Base-by-base conservation (phyloP, 148 eudicot genomes). In the Hydrangea macrophylla region DNA sequence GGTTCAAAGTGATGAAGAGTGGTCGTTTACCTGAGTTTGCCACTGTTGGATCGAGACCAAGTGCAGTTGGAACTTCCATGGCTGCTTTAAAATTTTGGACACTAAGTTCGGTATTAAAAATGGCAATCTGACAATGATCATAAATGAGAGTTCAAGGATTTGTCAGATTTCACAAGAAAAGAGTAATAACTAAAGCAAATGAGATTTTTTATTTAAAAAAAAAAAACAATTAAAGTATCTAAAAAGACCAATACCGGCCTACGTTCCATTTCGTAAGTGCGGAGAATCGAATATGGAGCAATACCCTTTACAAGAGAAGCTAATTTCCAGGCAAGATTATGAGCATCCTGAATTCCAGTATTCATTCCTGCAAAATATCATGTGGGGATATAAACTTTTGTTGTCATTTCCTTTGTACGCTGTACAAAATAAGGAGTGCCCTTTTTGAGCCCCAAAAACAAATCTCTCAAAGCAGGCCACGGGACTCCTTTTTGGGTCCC, bases 301-400 rank as follows among this genome's bases (percentile, higher is more conserved):
- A 91, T 73, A 65, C 88, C 90, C 74, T 80, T 78, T 77, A 89
- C 42, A 32, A 87, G 83, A 65, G 90, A 77, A 65, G 93, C 96
- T 73, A 94, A 74, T 78, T 94, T 94, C 99, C 97, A 94, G 24
- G 96, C 97, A 78, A 94, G 96, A 78, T 94, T 94, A 58, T 94
- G 99, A 37, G 89, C 99, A 79, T 94, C 99, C 79, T 91, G 99
- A 60, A 94, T 89, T 55, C 99, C 99, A 55, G 97, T 94, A 72
- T 94, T 94, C 99, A 94, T 91, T 25, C 99, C 99, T 94, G 82
- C 62, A 79, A 60, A 70, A 58, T n/a, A 67, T 37, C 55, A 67
- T 50, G 26, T 18, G 7, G 9, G 10, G 15, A 45, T 42, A 45
- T 31, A 9, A 32, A 50, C 32, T n/a, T n/a, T 58, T 55, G 36